Conservation (phyloP, 257 asterid species). For the Fraxinus cuspidata region DNA sequence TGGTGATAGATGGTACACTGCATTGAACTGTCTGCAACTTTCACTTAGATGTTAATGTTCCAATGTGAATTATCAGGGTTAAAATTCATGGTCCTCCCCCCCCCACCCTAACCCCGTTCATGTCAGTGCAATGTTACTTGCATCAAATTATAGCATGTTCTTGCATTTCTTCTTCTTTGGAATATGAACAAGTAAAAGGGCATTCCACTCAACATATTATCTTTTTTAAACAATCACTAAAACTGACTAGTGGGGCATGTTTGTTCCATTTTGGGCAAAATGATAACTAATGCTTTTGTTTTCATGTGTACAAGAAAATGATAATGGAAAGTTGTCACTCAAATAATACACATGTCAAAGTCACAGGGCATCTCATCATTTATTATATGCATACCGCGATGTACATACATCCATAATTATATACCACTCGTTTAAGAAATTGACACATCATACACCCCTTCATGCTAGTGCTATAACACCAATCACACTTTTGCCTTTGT, state of each 20-base stretch:
- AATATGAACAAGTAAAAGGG: neutral
- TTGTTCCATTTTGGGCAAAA: neutral
- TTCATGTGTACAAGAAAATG: neutral
- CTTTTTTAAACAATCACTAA: neutral
- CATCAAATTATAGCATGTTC: neutral
- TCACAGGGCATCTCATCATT: neutral
- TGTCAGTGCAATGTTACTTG: neutral
- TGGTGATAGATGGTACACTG: slow-evolving; percentile 25
- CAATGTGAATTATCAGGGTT: slow-evolving; percentile 11
- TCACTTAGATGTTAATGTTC: slow-evolving; percentile 34
- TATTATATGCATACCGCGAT: neutral
- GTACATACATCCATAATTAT: neutral
- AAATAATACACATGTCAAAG: neutral
- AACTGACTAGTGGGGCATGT: neutral
- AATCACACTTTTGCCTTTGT: neutral
- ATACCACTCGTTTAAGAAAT: neutral
- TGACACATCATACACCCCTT: neutral
- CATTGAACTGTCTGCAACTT: slow-evolving; percentile 44
- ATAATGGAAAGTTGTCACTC: neutral
- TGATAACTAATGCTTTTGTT: neutral
- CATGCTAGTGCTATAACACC: neutral
- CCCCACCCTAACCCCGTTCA: neutral
- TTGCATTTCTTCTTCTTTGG: neutral
- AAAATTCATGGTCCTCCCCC: slow-evolving; percentile 2
- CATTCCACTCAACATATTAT: neutral